phyloP scores from a whole-genome alignment of 305 asterid genomes.

The Coffea humblotiana region DNA sequence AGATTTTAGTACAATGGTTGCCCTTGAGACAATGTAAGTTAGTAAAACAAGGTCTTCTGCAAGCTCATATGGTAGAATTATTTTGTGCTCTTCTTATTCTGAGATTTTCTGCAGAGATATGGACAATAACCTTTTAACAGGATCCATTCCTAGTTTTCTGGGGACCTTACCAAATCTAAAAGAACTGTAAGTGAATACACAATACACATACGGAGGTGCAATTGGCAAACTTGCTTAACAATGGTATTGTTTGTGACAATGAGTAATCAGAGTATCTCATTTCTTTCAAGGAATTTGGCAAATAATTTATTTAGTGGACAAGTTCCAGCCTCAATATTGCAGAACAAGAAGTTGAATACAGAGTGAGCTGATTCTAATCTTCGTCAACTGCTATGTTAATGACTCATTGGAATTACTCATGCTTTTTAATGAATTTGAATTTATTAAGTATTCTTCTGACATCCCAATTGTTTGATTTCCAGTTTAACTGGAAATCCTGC shows the following conservation, averaged over 20 bases:
- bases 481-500: conserved; percentile 18
- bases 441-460: too few species aligned
- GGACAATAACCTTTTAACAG: background rate
- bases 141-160: conserved; percentile 1
- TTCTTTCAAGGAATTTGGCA: conserved; percentile 42
- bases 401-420: background rate
- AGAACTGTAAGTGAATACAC: conserved; percentile 25
- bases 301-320: conserved; percentile 35
- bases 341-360: conserved; percentile 36
- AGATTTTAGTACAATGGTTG: conserved; percentile 47
- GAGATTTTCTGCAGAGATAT: conserved; percentile 11
- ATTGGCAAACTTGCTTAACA: background rate
- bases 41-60: background rate
- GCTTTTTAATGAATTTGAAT: background rate
- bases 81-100: background rate
- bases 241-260: too few species aligned
- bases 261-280: background rate
- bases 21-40: conserved; percentile 45
- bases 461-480: background rate
- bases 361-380: conserved; percentile 23
- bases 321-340: conserved; percentile 43
- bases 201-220: background rate
- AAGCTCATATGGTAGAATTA: background rate
- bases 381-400: background rate
- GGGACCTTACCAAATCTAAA: conserved; percentile 16